A percentile compares a stretch with the other conserved stretches of the same genome.
phyloP scores from a whole-genome alignment of 768 basidiomycete species.

The Holtermannia corniformis region DNA sequence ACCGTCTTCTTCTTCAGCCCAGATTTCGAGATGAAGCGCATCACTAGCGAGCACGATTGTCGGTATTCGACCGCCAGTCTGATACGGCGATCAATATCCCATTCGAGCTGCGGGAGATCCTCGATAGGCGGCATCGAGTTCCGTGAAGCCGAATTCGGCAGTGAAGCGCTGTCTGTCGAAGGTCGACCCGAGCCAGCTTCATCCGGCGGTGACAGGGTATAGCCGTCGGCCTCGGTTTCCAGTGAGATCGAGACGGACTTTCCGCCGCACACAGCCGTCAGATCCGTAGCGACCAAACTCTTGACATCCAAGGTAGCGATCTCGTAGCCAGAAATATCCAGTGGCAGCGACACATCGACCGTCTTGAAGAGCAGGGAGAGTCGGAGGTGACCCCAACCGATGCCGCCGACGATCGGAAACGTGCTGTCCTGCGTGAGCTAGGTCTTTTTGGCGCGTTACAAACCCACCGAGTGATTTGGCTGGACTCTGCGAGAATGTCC shows the following conservation, averaged over 20 bases:
- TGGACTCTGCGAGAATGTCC: conserved; percentile 24
- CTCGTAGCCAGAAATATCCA: conserved; percentile 34
- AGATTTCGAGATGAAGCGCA: conserved; percentile 22
- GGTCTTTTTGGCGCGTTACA: too few species aligned
- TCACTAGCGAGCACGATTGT: conserved; percentile 36
- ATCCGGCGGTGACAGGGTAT: conserved; percentile 7
- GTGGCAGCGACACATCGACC: conserved; percentile 35
- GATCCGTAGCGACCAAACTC: conserved; percentile 15
- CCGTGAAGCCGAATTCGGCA: neutral
- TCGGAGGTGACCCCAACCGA: conserved; percentile 38
- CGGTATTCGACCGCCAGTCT: conserved; percentile 38
- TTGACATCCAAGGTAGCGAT: conserved; percentile 31
- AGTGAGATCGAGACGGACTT: conserved; percentile 21
- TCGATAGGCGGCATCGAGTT: neutral
- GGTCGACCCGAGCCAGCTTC: neutral
- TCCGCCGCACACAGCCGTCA: conserved; percentile 6
- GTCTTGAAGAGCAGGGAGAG: conserved; percentile 41
- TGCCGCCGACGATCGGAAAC: conserved; percentile 35
- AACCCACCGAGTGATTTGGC: conserved; percentile 27
- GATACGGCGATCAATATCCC: conserved; percentile 20
- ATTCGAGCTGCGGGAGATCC: conserved; percentile 14
- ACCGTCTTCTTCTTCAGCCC: conserved; percentile 32
- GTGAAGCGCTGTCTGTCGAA: neutral
- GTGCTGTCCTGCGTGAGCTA: conserved; percentile 23
- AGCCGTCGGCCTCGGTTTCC: conserved; percentile 33